A percentile compares a stretch with the other conserved stretches of the same genome.
Conservation (phyloP, 805 yeast species). For the Tetrapisispora taiwanensis region DNA sequence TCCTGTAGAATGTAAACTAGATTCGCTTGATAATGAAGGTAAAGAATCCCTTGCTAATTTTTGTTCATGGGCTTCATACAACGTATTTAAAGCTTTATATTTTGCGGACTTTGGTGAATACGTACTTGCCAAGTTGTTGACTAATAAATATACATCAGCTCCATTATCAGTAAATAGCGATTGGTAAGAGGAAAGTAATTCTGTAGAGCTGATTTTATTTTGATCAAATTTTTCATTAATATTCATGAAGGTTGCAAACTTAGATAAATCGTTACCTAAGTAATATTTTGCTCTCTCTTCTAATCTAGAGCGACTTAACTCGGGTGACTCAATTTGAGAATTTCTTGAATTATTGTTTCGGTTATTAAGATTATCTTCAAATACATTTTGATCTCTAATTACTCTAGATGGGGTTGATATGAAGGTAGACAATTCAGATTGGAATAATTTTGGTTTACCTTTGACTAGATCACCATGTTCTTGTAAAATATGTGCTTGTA, state of each 20-base stretch:
- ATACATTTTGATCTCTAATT: constrained; percentile 9
- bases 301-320: constrained; percentile 48
- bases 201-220: constrained; percentile 38
- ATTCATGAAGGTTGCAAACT: constrained; percentile 39
- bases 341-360: neutral
- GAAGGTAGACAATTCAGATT: constrained; percentile 57
- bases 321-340: constrained; percentile 23
- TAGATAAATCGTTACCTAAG: constrained; percentile 41
- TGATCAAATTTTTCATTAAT: constrained; percentile 40
- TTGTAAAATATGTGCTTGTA: constrained; percentile 77
- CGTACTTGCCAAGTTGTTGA: constrained; percentile 52
- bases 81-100: constrained; percentile 30
- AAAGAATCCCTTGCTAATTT: constrained; percentile 15
- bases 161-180: constrained; percentile 36
- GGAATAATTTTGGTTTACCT: constrained; percentile 33
- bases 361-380: neutral
- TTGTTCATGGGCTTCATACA: constrained; percentile 23
- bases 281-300: constrained; percentile 83
- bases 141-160: constrained; percentile 46
- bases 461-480: constrained; percentile 45
- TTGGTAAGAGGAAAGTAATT: constrained; percentile 38
- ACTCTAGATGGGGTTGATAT: constrained; percentile 27
- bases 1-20: constrained; percentile 10
- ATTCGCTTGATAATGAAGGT: constrained; percentile 19
- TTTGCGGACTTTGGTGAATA: constrained; percentile 39